Evolutionary conservation across 2,329 filamentous ascomycete species (phyloP), one percentile per base, ranked within the genome.

Genomic region (Xylaria sp.): DNA sequence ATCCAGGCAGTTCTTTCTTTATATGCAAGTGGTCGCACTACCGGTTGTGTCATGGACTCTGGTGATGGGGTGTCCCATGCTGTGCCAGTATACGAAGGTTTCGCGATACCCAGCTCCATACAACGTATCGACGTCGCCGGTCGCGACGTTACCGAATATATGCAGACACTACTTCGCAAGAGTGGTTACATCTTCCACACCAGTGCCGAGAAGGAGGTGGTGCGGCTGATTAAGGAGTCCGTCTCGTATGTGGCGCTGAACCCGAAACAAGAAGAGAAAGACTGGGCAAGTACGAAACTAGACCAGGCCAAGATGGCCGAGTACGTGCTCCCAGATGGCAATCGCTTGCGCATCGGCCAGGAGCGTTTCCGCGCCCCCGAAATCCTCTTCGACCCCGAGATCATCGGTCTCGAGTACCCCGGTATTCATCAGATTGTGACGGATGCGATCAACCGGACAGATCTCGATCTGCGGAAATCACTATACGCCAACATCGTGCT

Each of bases 121-220:
- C 87, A 93, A 68, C 85, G 95, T 67, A 97, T 99, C 74, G 95
- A 99, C 75, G 93, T 99, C 31, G 95, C 95, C 11, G 95, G 95
- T 27, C 86, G 95, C 71, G 95, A 99, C 77, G 92, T 99, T 19
- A 99, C 95, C 47, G 95, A 99, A 77, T 88, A 99, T 75, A 82
- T 99, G 79, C 95, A 99, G 78, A 88, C 90, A 62, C 80, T 98
- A 70, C 82, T 99, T 69, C 87, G 95, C 72, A 98, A 97, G 83
- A 91, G 89, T 70, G 95, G 95, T 51, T 92, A 95, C 74, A 87
- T 97, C 17, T 96, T 99, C 76, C 94, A 98, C 79, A 99, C 95
- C 17, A 97, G 93, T 75, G 95, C 95, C 11, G 95, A 99, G 83
- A 99, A 99, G 81, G 95, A 99, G 79, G 93, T 97, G n/a, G 95